Evolutionary conservation across 1,139 yeast species (phyloP).

Genomic region (Scheffersomyces illinoinensis): DNA sequence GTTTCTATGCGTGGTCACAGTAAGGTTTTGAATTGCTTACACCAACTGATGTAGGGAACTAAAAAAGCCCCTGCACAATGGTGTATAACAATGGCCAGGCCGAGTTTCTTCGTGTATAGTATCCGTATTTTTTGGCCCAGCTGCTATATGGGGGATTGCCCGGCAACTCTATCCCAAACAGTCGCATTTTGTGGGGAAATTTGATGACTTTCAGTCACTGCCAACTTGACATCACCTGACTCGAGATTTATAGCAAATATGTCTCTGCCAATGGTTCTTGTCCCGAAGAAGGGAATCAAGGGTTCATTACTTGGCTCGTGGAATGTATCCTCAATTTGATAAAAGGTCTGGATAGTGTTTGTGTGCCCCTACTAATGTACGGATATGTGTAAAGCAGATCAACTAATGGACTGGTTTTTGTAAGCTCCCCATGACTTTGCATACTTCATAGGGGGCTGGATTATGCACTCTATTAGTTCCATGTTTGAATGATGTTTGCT

Average conservation of each 20-base stretch:
- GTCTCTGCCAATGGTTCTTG: too few species aligned
- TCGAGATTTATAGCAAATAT: neutral
- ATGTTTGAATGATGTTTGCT: neutral
- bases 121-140: neutral
- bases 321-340: neutral
- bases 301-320: neutral
- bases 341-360: neutral
- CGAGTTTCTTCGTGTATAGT: neutral
- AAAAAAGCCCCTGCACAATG: neutral
- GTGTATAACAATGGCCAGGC: neutral
- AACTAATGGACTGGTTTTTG: neutral
- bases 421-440: too few species aligned
- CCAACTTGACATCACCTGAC: neutral
- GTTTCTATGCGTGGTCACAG: neutral
- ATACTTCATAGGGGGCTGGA: too few species aligned
- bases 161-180: neutral
- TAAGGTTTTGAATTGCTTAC: neutral
- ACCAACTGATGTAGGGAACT: neutral
- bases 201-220: neutral
- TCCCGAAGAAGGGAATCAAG: too few species aligned
- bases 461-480: neutral
- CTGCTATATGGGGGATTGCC: neutral
- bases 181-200: neutral
- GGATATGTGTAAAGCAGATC: neutral
- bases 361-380: too few species aligned